Evolutionary conservation across 139 green algal genomes (phyloP).

Genomic region (Nannochloris sp.): DNA sequence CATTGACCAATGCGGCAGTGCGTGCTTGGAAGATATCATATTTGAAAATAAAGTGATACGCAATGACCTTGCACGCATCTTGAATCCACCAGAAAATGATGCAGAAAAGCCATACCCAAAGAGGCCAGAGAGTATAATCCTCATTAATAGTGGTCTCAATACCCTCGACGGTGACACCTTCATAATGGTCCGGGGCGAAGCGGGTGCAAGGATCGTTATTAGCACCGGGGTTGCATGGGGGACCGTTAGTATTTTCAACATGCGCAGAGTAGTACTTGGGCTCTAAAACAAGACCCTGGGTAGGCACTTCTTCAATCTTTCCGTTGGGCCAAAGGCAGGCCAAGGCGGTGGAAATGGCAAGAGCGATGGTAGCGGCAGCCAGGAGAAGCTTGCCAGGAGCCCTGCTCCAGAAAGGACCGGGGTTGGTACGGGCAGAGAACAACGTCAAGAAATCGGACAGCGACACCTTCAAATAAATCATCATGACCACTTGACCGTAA

Average conservation of each 20-base stretch:
- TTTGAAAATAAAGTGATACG: slow-evolving; percentile 46
- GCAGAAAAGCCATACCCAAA: slow-evolving; percentile 82
- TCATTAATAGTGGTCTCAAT: slow-evolving; percentile 29
- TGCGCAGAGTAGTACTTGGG: not conserved
- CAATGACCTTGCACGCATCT: slow-evolving; percentile 54
- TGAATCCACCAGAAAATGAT: slow-evolving; percentile 74
- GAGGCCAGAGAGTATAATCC: slow-evolving; percentile 32
- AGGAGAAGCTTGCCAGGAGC: slow-evolving; percentile 34
- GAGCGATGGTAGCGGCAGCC: slow-evolving; percentile 32
- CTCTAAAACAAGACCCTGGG: slow-evolving; percentile 25
- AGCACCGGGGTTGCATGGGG: too few species aligned
- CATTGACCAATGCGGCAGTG: slow-evolving; percentile 45
- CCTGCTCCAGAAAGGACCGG: slow-evolving; percentile 59
- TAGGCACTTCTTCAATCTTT: slow-evolving; percentile 30
- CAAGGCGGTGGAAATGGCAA: slow-evolving; percentile 61
- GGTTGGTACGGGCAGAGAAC: slow-evolving; percentile 67
- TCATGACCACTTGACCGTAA: slow-evolving; percentile 64
- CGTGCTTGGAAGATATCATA: slow-evolving; percentile 61
- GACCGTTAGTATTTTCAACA: not conserved
- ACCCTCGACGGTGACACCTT: not conserved
- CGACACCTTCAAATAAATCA: slow-evolving; percentile 82
- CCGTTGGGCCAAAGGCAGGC: slow-evolving; percentile 58
- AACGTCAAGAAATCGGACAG: slow-evolving; percentile 81
- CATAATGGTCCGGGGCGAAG: slow-evolving; percentile 4
- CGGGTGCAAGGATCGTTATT: not conserved